Conservation (phyloP, 1,139 yeast species). For the Hemisphaericaspora lyxosophila region DNA sequence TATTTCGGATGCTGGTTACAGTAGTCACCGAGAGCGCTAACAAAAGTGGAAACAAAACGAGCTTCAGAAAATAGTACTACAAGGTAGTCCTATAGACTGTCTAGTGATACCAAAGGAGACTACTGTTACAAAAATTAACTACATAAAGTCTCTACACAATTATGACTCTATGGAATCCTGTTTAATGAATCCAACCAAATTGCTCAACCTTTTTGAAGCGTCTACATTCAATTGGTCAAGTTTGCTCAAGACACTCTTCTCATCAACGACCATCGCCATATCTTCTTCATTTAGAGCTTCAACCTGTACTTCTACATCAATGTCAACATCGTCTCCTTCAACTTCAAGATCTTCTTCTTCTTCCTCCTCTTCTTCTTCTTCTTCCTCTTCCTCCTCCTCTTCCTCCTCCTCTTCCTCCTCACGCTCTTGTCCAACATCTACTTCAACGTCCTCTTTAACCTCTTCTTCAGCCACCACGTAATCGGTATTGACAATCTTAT, state of each 20-base stretch:
- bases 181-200: conserved; percentile 48
- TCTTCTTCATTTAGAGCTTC: conserved; percentile 11
- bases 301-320: conserved; percentile 16
- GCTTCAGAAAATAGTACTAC: no score
- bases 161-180: conserved; percentile 32
- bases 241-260: conserved; percentile 27
- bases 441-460: conserved; percentile 25
- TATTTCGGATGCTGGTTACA: no score
- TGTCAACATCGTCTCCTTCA: conserved; percentile 21
- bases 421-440: conserved; percentile 21
- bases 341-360: conserved; percentile 23
- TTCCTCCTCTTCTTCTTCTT: conserved; percentile 21
- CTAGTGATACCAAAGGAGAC: no score
- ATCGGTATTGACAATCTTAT: conserved; percentile 42
- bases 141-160: no score
- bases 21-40: no score
- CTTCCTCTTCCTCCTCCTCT: conserved; percentile 22
- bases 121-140: no score
- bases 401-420: conserved; percentile 22
- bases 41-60: no score
- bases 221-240: conserved; percentile 34
- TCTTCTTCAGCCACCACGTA: conserved; percentile 32
- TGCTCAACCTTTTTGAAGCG: conserved; percentile 37
- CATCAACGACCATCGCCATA: conserved; percentile 8
- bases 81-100: no score